Conservation (phyloP, 345 rosid species). For the Syzygium jambos region DNA sequence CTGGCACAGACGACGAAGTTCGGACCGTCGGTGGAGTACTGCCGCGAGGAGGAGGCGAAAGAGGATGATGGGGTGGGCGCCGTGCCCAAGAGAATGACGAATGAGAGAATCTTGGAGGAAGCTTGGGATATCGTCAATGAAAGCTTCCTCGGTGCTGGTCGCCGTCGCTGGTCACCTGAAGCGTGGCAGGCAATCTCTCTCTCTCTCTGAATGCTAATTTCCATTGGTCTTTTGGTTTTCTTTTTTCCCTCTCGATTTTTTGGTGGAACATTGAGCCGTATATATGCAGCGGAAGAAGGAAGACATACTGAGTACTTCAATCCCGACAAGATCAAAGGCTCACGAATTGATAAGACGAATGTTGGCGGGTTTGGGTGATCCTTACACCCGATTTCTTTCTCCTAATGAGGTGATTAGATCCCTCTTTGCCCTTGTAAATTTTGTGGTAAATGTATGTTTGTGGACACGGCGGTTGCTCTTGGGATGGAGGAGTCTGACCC, state of each 20-base stretch:
- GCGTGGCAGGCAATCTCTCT: constrained; percentile 44
- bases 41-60: constrained; percentile 24
- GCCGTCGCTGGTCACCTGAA: constrained; percentile 53
- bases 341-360: constrained; percentile 64
- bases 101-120: constrained; percentile 71
- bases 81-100: constrained; percentile 27
- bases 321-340: constrained; percentile 69
- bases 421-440: no score
- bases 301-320: constrained; percentile 35
- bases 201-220: no score
- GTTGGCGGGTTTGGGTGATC: constrained; percentile 75
- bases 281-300: constrained; percentile 53
- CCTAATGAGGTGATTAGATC: constrained; percentile 56
- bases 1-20: not conserved
- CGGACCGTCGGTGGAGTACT: constrained; percentile 19
- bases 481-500: no score
- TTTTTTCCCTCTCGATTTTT: no score
- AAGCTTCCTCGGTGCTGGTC: constrained; percentile 44
- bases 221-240: no score
- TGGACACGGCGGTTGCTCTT: no score
- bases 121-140: constrained; percentile 88
- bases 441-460: no score
- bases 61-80: constrained; percentile 14
- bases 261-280: no score
- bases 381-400: constrained; percentile 74